Conservation (phyloP, 2,329 filamentous ascomycete genomes). For the Didymosphaeria variabile region DNA sequence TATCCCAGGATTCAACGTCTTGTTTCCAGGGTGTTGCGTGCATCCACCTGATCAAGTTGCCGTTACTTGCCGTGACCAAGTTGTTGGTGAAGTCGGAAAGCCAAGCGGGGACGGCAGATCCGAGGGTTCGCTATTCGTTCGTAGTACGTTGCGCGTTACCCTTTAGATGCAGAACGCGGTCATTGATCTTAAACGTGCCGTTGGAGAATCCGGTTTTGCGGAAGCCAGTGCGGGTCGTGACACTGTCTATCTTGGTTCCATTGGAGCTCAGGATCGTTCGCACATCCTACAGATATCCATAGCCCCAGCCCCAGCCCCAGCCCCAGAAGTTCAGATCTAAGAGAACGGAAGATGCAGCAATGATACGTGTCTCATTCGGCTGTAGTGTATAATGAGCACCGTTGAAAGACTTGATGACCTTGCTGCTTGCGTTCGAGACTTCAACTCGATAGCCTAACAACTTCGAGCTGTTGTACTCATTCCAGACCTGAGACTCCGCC, state of each 20-base stretch:
- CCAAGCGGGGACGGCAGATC: neutral
- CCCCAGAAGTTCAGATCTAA: neutral
- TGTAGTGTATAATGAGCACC: neutral
- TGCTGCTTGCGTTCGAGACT: neutral
- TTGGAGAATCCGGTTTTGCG: neutral
- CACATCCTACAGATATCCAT: neutral
- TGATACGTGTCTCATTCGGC: neutral
- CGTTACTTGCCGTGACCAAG: neutral
- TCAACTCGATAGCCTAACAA: neutral
- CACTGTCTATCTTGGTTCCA: neutral
- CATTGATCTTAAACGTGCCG: neutral
- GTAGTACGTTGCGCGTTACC: neutral
- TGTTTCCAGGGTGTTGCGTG: conserved; percentile 1
- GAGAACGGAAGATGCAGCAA: neutral
- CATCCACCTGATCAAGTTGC: conserved; percentile 3
- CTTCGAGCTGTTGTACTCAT: neutral
- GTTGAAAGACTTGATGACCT: neutral
- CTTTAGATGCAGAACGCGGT: neutral
- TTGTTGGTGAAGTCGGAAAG: neutral
- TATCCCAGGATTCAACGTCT: neutral
- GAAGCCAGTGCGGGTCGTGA: neutral
- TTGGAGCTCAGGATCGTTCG: neutral
- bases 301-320: conserved; percentile 6
- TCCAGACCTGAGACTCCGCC: neutral
- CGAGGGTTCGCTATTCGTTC: neutral